phyloP scores from a whole-genome alignment of 768 basidiomycete species.

The Russula dissimulans region DNA sequence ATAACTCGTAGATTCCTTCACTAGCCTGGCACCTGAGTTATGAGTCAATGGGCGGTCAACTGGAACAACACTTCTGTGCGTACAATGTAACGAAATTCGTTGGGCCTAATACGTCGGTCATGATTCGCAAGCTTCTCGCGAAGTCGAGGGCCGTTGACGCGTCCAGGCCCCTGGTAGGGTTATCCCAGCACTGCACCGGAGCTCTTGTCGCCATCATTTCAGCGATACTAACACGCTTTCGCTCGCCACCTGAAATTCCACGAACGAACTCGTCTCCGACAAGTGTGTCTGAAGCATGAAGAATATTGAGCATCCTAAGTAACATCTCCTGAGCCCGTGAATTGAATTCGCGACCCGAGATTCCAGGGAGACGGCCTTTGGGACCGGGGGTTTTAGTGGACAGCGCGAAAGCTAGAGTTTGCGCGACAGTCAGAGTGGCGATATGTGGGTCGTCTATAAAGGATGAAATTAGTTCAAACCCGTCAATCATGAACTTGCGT shows the following conservation, averaged over 20 bases:
- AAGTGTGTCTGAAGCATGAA: conserved; percentile 66
- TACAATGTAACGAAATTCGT: conserved; percentile 74
- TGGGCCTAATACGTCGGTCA: conserved; percentile 76
- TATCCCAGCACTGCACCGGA: conserved; percentile 77
- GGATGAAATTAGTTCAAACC: conserved; percentile 23
- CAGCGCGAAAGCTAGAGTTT: conserved; percentile 64
- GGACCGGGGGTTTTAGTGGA: conserved; percentile 71
- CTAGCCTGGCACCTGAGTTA: conserved; percentile 47
- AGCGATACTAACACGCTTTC: conserved; percentile 74
- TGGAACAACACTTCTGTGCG: conserved; percentile 21
- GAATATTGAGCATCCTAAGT: conserved; percentile 74
- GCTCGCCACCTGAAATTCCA: conserved; percentile 71
- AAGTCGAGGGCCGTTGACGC: conserved; percentile 88
- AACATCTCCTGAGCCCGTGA: conserved; percentile 49
- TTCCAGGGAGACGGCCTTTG: conserved; percentile 58
- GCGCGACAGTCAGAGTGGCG: conserved; percentile 70
- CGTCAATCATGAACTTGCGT: neutral
- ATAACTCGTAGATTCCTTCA: conserved; percentile 65
- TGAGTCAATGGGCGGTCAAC: neutral
- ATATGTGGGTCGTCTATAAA: conserved; percentile 68
- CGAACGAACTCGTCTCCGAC: conserved; percentile 85
- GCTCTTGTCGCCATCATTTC: conserved; percentile 83
- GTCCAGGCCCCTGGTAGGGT: conserved; percentile 72
- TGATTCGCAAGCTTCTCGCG: conserved; percentile 63
- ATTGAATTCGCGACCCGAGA: conserved; percentile 51